Percentiles rank a stretch among this genome's conserved stretches.
Conservation (phyloP, 768 basidiomycete genomes). For the Lentinula guzmanii region DNA sequence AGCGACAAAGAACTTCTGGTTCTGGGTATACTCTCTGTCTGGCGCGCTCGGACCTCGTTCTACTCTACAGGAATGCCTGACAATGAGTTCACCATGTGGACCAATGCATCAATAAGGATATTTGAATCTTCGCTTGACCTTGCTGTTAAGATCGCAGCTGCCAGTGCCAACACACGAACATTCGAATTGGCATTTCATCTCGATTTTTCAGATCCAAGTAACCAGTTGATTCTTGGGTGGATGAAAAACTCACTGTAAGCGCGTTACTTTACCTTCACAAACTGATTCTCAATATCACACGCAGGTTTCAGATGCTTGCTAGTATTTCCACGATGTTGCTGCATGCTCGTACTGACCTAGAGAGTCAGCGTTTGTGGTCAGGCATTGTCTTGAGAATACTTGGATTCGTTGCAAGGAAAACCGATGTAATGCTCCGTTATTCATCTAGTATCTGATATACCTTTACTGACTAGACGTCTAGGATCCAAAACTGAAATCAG, state of each 20-base stretch:
- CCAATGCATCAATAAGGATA: slow-evolving; percentile 39
- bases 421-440: slow-evolving; percentile 29
- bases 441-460: background rate
- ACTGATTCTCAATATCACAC: background rate
- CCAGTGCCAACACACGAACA: slow-evolving; percentile 41
- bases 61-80: slow-evolving; percentile 39
- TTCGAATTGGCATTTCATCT: slow-evolving; percentile 39
- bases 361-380: slow-evolving; percentile 66
- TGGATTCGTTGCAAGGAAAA: slow-evolving; percentile 45
- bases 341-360: slow-evolving; percentile 50
- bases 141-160: slow-evolving; percentile 57
- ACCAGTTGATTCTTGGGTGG: slow-evolving; percentile 12
- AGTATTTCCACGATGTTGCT: slow-evolving; percentile 55
- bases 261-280: background rate
- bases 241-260: slow-evolving; percentile 19
- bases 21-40: slow-evolving; percentile 63
- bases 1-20: slow-evolving; percentile 66
- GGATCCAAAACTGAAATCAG: slow-evolving; percentile 19
- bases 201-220: slow-evolving; percentile 30
- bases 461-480: slow-evolving; percentile 4
- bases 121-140: slow-evolving; percentile 63
- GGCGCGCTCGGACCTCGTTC: slow-evolving; percentile 53
- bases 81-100: slow-evolving; percentile 40
- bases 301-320: slow-evolving; percentile 25
- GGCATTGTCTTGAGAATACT: slow-evolving; percentile 55